Base-by-base conservation (phyloP, 768 basidiomycete genomes). In the Gyrodon lividus region DNA sequence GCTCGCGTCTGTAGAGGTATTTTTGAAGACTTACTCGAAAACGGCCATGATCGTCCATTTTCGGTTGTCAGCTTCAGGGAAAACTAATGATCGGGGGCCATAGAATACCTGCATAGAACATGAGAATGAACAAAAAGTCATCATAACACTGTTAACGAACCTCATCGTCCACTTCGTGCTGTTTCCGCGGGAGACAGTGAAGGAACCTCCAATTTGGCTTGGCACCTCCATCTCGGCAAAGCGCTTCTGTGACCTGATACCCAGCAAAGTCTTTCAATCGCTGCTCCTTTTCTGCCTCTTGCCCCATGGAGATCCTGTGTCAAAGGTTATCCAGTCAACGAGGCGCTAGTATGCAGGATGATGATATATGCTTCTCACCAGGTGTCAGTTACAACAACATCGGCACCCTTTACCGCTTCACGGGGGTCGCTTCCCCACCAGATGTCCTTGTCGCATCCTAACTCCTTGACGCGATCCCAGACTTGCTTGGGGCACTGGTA, bases 331-430 rank as follows among this genome's bases (percentile, higher is more conserved):
- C 19, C 35, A 44, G 7, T 22, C 5, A 14, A 43, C 20, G 43
- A 24, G 6, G 23, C 6, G 23, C n/a, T 5, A n/a, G 5, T 8
- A 19, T 13, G 28, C 6, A 10, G 17, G 12, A 24, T 4, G 22
- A 3, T 5, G 1, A 22, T 12, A 16, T 12, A 9, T 22, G 20
- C 38, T 41, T 66, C 77, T 51, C 53, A 92, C 93, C 96, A 99
- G 4, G 97, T 99, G 68, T 99, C 97, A 2, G 97, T 99, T 10
- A 97, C 82, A 42, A 98, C 89, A n/a, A 98, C 83, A 62, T 98
- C 92, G 6, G 97, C 97, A 39, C 83, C 86, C 4, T 84, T 69
- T 6, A 98, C 89, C 0, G 97, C 97, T 65, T 94, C 91, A 45
- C 77, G 78, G 1, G 96, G 95, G 59, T 92, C 87, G 9, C 67